These are phyloP conservation scores for Tetragonia tetragonoides DNA, from an alignment of 148 eudicot species.

Conservation along the genomic window DNA sequence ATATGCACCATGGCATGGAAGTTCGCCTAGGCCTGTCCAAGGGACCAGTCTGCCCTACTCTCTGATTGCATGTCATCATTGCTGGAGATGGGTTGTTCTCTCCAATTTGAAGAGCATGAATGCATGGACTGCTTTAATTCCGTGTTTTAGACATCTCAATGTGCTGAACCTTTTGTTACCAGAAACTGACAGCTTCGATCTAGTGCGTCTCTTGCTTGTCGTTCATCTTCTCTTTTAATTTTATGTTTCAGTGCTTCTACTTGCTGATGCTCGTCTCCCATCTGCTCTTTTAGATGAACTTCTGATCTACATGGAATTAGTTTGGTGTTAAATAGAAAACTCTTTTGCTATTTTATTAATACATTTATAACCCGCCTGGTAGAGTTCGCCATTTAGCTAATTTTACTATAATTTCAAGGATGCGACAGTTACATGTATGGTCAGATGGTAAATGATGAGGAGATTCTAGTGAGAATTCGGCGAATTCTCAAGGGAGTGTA, in stretches of 20 bases:
- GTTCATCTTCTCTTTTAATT: background rate
- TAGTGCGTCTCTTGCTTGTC: background rate
- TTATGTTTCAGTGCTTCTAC: background rate
- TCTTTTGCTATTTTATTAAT: too few relatives aligned
- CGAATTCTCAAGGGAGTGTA: too few relatives aligned
- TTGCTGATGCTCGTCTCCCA: background rate
- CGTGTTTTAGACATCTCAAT: slow-evolving; percentile 4
- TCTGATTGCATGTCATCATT: slow-evolving; percentile 38
- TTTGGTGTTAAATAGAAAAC: too few relatives aligned
- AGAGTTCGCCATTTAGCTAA: too few relatives aligned
- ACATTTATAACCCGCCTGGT: too few relatives aligned
- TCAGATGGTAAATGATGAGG: too few relatives aligned
- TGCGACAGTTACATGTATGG: too few relatives aligned
- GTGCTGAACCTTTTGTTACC: slow-evolving; percentile 9
- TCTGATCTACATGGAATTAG: too few relatives aligned
- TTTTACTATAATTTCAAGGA: too few relatives aligned
- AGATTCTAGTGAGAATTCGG: too few relatives aligned
- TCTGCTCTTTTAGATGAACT: too few relatives aligned
- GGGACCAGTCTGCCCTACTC: slow-evolving; percentile 86
- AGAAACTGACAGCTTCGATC: slow-evolving; percentile 8
- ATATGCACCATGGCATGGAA: slow-evolving; percentile 97
- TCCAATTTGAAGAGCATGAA: slow-evolving; percentile 14
- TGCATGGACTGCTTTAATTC: slow-evolving; percentile 8
- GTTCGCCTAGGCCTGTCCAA: slow-evolving; percentile 82
- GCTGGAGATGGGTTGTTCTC: slow-evolving; percentile 12